phyloP scores from a whole-genome alignment of 441 rosid species.

The Croton laevigatus region DNA sequence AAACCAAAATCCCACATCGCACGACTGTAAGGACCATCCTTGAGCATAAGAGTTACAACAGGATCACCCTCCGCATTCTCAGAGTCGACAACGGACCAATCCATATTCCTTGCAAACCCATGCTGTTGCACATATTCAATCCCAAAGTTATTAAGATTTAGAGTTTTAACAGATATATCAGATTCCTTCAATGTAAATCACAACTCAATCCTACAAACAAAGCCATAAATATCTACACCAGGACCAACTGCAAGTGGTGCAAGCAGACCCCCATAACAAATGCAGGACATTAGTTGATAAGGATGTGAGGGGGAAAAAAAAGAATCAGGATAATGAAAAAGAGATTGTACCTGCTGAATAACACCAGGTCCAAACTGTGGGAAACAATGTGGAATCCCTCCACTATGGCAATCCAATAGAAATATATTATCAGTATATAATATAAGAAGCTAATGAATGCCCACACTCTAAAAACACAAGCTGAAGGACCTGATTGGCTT shows the following conservation, averaged over 20 bases:
- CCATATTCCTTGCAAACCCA: conserved; percentile 95
- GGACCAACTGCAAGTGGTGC: neutral
- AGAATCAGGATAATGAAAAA: neutral
- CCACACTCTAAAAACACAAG: neutral
- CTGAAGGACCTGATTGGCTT: conserved; percentile 73
- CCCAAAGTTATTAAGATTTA: conserved; percentile 7
- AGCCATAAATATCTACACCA: neutral
- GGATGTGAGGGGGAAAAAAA: neutral
- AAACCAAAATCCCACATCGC: conserved; percentile 95
- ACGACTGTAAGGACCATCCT: conserved; percentile 81
- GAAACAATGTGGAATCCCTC: conserved; percentile 97
- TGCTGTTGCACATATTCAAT: conserved; percentile 46
- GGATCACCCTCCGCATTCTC: conserved; percentile 61
- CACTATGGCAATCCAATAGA: conserved; percentile 34
- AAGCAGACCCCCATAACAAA: neutral
- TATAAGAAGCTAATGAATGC: neutral
- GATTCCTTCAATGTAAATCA: neutral
- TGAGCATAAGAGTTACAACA: conserved; percentile 69
- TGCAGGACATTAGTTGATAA: conserved; percentile 3
- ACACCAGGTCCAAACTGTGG: conserved; percentile 97
- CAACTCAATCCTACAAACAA: neutral
- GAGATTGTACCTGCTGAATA: conserved; percentile 68
- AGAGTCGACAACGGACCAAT: conserved; percentile 76
- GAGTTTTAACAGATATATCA: neutral
- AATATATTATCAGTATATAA: neutral